Evolutionary conservation across 306 rosid species (phyloP), one percentile per base, ranked within the genome.

Genomic region (Lablab purpureus): DNA sequence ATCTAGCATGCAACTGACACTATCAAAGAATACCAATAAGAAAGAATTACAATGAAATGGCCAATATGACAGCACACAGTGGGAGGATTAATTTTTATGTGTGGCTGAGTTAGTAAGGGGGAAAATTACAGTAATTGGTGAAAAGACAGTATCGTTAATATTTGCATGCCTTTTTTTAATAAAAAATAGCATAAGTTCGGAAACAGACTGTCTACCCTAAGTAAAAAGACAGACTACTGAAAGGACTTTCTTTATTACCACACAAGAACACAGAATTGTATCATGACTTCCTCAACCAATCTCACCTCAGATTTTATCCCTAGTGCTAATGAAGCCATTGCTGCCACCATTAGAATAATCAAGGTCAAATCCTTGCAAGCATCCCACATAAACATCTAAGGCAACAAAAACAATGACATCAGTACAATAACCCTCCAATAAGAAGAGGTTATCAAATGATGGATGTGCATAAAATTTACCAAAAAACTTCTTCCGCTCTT

Each of bases 291-390:
- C 67, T 56, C 37, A 12, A 15, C 28, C 25, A 73, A 59, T 52
- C 90, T 81, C 85, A 94, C 98, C 97, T 94, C 98, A 59, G 94
- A 89, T 83, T 94, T 94, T 79, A 94, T 92, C 75, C 97, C 98
- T 80, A 94, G 59, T n/a, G 85, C 97, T 82, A 94, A 84, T 36
- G 97, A 94, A 80, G 96, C 94, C 58, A 74, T 88, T 1, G 97
- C 98, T 76, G 98, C 98, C 60, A 91, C 74, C 92, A 90, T 94
- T 81, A 94, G 84, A 87, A 94, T 90, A 75, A 92, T 84, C 84
- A 94, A 83, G 77, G 98, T 94, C 83, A 92, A 89, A 85, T 94
- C 98, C 88, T 94, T 95, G 91, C 98, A 94, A 65, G 98, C 96
- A 81, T 94, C 98, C 98, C 98, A 94, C 52, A 94, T 82, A 85